Evolutionary conservation across 73 alveolate genomes (phyloP).

Genomic region (Paramecium sonneborni): DNA sequence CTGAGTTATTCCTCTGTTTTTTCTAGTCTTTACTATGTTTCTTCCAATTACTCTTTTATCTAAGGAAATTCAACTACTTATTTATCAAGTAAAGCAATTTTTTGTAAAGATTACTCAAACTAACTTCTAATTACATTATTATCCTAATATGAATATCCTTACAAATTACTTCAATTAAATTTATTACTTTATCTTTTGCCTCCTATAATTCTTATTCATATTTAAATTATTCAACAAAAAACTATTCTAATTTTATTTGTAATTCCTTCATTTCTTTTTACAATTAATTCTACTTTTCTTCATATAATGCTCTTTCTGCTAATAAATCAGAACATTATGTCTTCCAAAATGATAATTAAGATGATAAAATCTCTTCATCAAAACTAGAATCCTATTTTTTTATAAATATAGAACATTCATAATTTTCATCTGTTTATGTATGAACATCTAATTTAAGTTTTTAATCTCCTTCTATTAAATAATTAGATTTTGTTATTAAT

Average conservation of each 20-base stretch:
- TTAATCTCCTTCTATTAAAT: neutral
- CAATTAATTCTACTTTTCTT: neutral
- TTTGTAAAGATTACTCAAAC: neutral
- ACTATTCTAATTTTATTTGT: neutral
- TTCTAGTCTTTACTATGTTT: neutral
- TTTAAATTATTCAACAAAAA: neutral
- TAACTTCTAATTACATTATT: neutral
- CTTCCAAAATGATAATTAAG: conserved; percentile 6
- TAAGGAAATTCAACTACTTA: neutral
- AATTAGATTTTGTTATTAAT: conserved; percentile 9
- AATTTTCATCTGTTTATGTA: neutral
- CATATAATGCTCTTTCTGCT: neutral
- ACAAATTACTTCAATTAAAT: neutral
- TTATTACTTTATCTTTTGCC: neutral
- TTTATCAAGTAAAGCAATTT: neutral
- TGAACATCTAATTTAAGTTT: conserved; percentile 22
- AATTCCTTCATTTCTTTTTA: neutral
- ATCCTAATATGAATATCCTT: neutral
- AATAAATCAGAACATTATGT: conserved; percentile 6
- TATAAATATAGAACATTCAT: neutral
- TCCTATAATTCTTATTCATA: conserved; percentile 14
- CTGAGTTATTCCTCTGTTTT: neutral
- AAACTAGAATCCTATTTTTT: neutral
- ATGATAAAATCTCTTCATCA: neutral
- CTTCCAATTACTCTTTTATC: neutral